A percentile compares a stretch with the other conserved stretches of the same genome.
phyloP scores from a whole-genome alignment of 768 basidiomycete genomes.

The Strobilomyces dryophilus region DNA sequence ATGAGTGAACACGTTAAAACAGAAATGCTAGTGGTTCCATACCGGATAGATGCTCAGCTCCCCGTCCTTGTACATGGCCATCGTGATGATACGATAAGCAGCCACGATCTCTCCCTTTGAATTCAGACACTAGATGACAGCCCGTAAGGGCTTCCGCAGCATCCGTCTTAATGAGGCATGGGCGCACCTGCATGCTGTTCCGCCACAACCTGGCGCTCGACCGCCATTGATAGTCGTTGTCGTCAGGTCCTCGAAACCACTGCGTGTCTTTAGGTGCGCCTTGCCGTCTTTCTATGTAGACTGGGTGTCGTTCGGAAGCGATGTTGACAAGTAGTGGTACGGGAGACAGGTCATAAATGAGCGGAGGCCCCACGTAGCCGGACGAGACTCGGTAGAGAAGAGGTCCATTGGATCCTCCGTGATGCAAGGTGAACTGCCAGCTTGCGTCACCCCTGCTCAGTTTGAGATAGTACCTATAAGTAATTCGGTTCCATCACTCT shows the following conservation, averaged over 20 bases:
- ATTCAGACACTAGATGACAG: slow-evolving; percentile 14
- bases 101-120: slow-evolving; percentile 19
- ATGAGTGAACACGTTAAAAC: background rate
- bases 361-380: slow-evolving; percentile 17
- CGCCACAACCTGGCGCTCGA: slow-evolving; percentile 8
- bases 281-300: slow-evolving; percentile 11
- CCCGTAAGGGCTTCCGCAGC: background rate
- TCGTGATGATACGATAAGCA: slow-evolving; percentile 23
- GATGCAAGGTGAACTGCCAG: slow-evolving; percentile 21
- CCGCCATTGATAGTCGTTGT: slow-evolving; percentile 22
- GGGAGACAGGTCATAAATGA: slow-evolving; percentile 1
- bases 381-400: slow-evolving; percentile 20
- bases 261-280: slow-evolving; percentile 8
- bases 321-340: slow-evolving; percentile 15
- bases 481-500: background rate
- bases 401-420: slow-evolving; percentile 13
- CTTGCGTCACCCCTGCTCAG: slow-evolving; percentile 11
- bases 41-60: slow-evolving; percentile 26
- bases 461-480: slow-evolving; percentile 23
- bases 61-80: slow-evolving; percentile 27
- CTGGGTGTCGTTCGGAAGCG: slow-evolving; percentile 3
- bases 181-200: slow-evolving; percentile 23
- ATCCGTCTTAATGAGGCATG: background rate
- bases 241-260: slow-evolving; percentile 25
- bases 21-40: background rate